phyloP scores from a whole-genome alignment of 192 early-diverging fungal species.

The Coemansia sp. region DNA sequence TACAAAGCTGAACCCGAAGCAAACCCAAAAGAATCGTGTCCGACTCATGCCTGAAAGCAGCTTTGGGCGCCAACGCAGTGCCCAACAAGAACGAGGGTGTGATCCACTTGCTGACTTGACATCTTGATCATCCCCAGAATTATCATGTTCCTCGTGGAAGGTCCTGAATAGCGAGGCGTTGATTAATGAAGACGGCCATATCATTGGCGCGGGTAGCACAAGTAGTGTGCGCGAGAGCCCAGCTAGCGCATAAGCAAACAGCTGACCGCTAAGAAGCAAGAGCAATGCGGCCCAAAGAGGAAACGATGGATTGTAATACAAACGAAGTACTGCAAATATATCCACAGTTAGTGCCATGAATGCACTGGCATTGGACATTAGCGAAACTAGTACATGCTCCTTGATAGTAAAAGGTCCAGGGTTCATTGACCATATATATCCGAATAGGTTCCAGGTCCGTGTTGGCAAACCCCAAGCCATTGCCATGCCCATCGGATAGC shows the following conservation, averaged over 20 bases:
- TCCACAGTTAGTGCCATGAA: slow-evolving; percentile 73
- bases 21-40: slow-evolving; percentile 57
- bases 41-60: slow-evolving; percentile 24
- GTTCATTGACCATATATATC: slow-evolving; percentile 64
- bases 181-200: slow-evolving; percentile 82
- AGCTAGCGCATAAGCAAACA: slow-evolving; percentile 67
- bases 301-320: slow-evolving; percentile 69
- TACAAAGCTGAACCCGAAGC: slow-evolving; percentile 52
- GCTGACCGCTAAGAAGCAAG: slow-evolving; percentile 67
- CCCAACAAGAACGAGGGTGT: not conserved
- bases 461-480: slow-evolving; percentile 65
- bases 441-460: slow-evolving; percentile 50
- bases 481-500: slow-evolving; percentile 72
- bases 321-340: slow-evolving; percentile 64
- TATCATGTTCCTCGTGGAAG: slow-evolving; percentile 62
- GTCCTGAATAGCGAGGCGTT: slow-evolving; percentile 76
- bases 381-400: slow-evolving; percentile 82
- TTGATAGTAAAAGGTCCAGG: slow-evolving; percentile 87
- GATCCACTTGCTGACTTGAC: not conserved
- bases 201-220: slow-evolving; percentile 80
- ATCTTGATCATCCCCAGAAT: not conserved
- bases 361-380: slow-evolving; percentile 74
- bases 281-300: slow-evolving; percentile 62
- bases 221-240: slow-evolving; percentile 74
- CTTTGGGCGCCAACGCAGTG: slow-evolving; percentile 14